Evolutionary conservation across 2,329 filamentous ascomycete species (phyloP), one percentile per base, ranked within the genome.

Genomic region (Thelonectria olida): DNA sequence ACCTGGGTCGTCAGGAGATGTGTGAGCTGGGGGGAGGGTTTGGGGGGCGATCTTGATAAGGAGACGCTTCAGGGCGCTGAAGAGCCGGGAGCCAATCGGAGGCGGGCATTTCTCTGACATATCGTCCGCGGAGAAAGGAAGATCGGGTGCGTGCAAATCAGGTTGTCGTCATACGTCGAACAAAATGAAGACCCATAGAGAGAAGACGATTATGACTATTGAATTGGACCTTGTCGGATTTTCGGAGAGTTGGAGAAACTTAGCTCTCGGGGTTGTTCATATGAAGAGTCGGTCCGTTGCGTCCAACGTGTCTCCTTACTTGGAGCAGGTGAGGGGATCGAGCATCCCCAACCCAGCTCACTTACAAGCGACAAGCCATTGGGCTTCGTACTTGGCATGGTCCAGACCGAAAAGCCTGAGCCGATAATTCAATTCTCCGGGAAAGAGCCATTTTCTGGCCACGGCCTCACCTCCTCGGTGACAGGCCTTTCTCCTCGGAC

Each of bases 91-190:
- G 23, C 67, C 67, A 70, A 70, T 70, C 66, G 70, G 1, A 7
- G n/a, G 41, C 23, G 34, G 41, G 48, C 22, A n/a, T 48, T 39
- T 28, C 22, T 7, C 23, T 50, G 15, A 45, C 23, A 17, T 27
- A 17, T 28, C 58, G 53, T 67, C 67, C 68, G 68, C 68, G 68
- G 68, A 71, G 67, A 71, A 67, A 56, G 61, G 49, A 22, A 17
- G 5, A 25, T 49, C 39, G 23, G 15, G 31, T 53, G 45, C 54
- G 45, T 58, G 42, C 36, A 58, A 66, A 63, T 61, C 41, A 63
- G 62, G 49, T 27, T 48, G 47, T 51, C 38, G 54, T 67, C 65
- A 68, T 70, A 67, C 61, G 66, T 69, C 66, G 53, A 48, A 59
- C 66, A 69, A 34, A 50, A 53, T 61, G 54, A 67, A 62, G 60